These are phyloP conservation scores for Nitzschia sp. DNA, from an alignment of 108 stramenopile genomes.

Conservation along the genomic window DNA sequence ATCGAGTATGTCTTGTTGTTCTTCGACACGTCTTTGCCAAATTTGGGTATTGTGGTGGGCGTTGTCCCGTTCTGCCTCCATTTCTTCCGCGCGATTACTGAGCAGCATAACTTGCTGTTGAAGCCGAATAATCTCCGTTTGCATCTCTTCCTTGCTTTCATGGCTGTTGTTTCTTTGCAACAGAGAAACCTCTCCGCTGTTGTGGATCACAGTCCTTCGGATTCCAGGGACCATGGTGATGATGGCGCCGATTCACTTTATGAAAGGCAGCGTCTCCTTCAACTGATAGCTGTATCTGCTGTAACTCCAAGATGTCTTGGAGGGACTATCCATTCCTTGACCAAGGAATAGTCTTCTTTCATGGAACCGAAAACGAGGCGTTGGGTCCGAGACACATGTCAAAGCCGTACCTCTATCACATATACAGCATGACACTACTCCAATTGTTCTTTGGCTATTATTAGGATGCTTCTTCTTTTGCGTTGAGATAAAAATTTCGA, in stretches of 20 bases:
- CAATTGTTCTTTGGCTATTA: too few relatives aligned
- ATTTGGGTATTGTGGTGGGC: slow-evolving; percentile 14
- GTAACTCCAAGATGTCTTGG: too few relatives aligned
- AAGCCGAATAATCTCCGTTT: neutral
- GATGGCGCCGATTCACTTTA: neutral
- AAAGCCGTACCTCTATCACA: too few relatives aligned
- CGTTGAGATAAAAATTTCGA: too few relatives aligned
- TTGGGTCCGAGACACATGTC: too few relatives aligned
- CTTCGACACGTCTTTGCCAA: slow-evolving; percentile 10
- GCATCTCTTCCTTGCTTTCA: too few relatives aligned
- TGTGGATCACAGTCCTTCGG: neutral
- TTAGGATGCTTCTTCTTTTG: too few relatives aligned
- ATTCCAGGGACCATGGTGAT: neutral
- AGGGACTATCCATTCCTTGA: too few relatives aligned
- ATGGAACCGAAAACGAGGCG: neutral
- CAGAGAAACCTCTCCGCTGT: too few relatives aligned
- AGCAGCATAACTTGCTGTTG: neutral
- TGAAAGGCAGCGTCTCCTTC: neutral
- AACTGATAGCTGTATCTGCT: too few relatives aligned
- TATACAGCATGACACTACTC: too few relatives aligned
- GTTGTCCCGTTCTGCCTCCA: slow-evolving; percentile 9
- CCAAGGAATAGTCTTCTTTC: neutral
- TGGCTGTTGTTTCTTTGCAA: too few relatives aligned
- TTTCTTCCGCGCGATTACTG: neutral
- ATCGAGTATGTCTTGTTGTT: slow-evolving; percentile 10